Conservation (phyloP, 106 monocot genomes). For the Amphibolis antarctica region DNA sequence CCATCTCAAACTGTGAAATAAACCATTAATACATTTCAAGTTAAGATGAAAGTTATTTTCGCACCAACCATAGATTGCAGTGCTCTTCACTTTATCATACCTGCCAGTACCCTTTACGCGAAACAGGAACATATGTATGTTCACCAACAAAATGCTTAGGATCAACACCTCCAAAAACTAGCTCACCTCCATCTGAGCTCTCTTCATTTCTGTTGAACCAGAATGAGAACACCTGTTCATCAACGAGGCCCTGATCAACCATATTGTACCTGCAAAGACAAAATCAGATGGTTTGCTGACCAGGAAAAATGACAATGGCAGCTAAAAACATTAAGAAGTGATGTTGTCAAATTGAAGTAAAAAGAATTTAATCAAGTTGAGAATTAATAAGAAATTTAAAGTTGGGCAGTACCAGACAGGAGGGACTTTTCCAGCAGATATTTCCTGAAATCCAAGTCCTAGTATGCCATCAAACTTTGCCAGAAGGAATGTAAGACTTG, state of each 20-base stretch:
- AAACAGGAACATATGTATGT: constrained; percentile 68
- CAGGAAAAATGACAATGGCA: no score
- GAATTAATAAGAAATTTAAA: background rate
- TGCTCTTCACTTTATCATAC: constrained; percentile 8
- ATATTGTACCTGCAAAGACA: constrained; percentile 43
- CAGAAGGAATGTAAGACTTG: constrained; percentile 40
- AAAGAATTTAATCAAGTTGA: background rate
- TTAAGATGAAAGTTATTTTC: background rate
- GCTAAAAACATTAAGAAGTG: background rate
- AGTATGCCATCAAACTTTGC: constrained; percentile 84
- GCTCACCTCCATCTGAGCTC: constrained; percentile 48
- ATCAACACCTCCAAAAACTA: constrained; percentile 80
- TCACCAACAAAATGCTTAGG: constrained; percentile 57
- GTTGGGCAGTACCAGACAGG: constrained; percentile 47
- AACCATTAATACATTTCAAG: background rate
- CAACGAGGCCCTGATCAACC: constrained; percentile 44
- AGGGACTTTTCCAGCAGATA: constrained; percentile 49
- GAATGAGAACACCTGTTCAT: constrained; percentile 63
- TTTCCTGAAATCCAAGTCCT: constrained; percentile 83
- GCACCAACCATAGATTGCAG: background rate
- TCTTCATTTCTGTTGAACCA: constrained; percentile 63
- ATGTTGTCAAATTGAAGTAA: background rate
- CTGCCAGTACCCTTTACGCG: constrained; percentile 76
- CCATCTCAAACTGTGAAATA: constrained; percentile 45
- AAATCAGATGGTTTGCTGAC: background rate